A percentile compares a stretch with the other conserved stretches of the same genome.
Evolutionary conservation across 495 filamentous ascomycete species (phyloP).

Genomic region (Aspergillus wentii): DNA sequence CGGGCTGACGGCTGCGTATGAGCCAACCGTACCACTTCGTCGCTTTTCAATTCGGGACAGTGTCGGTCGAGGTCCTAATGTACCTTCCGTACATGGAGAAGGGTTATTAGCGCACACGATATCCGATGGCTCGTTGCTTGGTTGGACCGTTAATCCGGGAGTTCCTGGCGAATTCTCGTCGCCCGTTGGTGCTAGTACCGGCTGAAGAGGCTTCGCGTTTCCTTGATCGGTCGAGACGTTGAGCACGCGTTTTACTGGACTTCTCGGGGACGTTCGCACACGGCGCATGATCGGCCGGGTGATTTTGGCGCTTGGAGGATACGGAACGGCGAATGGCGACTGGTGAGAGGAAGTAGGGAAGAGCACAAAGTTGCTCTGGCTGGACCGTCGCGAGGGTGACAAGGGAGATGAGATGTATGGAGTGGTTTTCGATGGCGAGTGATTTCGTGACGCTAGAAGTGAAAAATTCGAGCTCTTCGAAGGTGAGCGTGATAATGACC

Average conservation of each 20-base stretch:
- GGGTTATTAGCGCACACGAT: slow-evolving; percentile 39
- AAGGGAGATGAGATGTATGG: slow-evolving; percentile 47
- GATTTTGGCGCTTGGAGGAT: slow-evolving; percentile 47
- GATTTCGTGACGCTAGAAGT: slow-evolving; percentile 51
- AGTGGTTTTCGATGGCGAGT: slow-evolving; percentile 45
- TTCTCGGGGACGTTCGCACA: slow-evolving; percentile 62
- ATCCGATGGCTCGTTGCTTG: slow-evolving; percentile 31
- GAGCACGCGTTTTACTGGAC: slow-evolving; percentile 71
- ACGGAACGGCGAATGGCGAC: slow-evolving; percentile 50
- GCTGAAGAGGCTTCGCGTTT: slow-evolving; percentile 52
- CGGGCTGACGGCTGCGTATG: slow-evolving; percentile 68
- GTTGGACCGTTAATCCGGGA: slow-evolving; percentile 31
- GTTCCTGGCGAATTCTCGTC: slow-evolving; percentile 51
- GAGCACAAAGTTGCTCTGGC: slow-evolving; percentile 42
- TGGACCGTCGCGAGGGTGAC: slow-evolving; percentile 43
- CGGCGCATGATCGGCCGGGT: slow-evolving; percentile 45
- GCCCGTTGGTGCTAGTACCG: slow-evolving; percentile 29
- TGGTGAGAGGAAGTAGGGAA: slow-evolving; percentile 42
- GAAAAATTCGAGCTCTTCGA: slow-evolving; percentile 70
- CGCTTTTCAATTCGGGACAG: slow-evolving; percentile 43
- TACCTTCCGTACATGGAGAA: slow-evolving; percentile 39
- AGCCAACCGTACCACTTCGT: slow-evolving; percentile 40
- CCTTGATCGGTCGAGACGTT: slow-evolving; percentile 65
- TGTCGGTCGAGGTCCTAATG: slow-evolving; percentile 41
- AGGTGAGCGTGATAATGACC: slow-evolving; percentile 81